Conservation (phyloP, 306 rosid genomes). For the Bauhinia variegata region DNA sequence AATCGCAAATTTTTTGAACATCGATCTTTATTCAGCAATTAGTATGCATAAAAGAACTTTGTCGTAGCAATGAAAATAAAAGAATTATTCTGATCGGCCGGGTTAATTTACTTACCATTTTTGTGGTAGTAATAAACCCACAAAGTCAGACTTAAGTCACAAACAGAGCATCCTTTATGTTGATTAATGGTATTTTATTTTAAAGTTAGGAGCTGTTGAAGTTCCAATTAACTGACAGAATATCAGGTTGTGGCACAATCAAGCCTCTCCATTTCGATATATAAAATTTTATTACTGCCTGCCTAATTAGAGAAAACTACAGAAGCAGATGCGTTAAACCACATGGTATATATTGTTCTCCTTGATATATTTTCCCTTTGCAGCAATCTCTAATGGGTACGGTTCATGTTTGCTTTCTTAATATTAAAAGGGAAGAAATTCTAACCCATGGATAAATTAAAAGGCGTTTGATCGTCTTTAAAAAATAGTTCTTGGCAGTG, state of each 20-base stretch:
- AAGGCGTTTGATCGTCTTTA: background rate
- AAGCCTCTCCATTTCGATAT: background rate
- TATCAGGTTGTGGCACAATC: slow-evolving; percentile 24
- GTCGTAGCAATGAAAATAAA: too few relatives aligned
- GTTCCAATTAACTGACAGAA: slow-evolving; percentile 24
- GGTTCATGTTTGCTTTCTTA: background rate
- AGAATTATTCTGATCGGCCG: too few relatives aligned
- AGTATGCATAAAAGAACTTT: too few relatives aligned
- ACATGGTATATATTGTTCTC: background rate
- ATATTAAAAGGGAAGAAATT: background rate
- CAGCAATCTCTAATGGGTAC: background rate
- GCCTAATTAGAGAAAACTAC: background rate
- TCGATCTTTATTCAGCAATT: too few relatives aligned
- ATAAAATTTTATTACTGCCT: background rate
- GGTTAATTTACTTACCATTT: too few relatives aligned
- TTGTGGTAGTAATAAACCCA: too few relatives aligned
- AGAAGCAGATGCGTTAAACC: background rate
- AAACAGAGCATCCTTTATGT: background rate
- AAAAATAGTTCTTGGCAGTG: background rate
- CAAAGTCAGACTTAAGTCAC: too few relatives aligned
- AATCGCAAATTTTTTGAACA: too few relatives aligned
- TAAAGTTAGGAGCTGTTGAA: slow-evolving; percentile 26
- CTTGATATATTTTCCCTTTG: background rate
- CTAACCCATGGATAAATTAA: background rate
- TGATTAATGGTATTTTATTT: slow-evolving; percentile 20